These are phyloP conservation scores for Prunus persica DNA, from an alignment of 306 rosid genomes.

Conservation along the genomic window Prunus_persica_NCBIv2 NC_034012.1:23972501-23973000, in stretches of 20 bases:
- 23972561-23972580: conserved; percentile 84
- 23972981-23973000: no score
- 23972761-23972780: background rate
- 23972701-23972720: background rate
- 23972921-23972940: background rate
- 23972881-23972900: background rate
- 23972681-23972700: background rate
- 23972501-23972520: background rate
- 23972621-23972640: conserved; percentile 41
- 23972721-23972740: background rate
- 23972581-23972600: conserved; percentile 78
- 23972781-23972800: background rate
- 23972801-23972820: background rate
- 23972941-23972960: background rate
- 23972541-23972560: conserved; percentile 75
- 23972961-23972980: no score
- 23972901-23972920: background rate
- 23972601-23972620: conserved; percentile 79
- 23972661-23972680: background rate
- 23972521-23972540: conserved; percentile 2
- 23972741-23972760: background rate
- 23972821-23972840: background rate
- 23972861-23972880: background rate
- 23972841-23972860: background rate
- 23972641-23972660: conserved; percentile 2